Percentiles rank a stretch among this genome's conserved stretches.
Conservation (phyloP, 1,284 basidiomycete species). For the Rhodotorula sp. region DNA sequence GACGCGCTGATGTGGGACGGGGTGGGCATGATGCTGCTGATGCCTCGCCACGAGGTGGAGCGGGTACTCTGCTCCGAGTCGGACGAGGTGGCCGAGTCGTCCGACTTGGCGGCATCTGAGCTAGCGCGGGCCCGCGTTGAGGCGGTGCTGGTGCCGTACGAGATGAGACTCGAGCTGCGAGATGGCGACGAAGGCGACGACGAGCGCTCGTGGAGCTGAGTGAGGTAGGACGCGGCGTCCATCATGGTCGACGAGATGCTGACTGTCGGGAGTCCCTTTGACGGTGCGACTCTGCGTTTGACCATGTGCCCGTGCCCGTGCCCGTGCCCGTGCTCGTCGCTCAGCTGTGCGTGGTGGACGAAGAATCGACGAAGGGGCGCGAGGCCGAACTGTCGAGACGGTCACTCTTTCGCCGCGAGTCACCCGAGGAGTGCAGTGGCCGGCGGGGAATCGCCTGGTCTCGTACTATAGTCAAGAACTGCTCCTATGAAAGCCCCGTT, state of each 20-base stretch:
- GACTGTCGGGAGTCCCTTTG: conserved; percentile 21
- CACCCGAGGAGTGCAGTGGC: too few species aligned
- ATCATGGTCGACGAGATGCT: conserved; percentile 24
- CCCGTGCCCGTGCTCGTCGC: conserved; percentile 15
- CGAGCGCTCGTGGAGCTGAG: conserved; percentile 26
- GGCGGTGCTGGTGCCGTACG: conserved; percentile 22
- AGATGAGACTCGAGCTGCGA: conserved; percentile 34
- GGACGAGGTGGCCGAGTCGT: conserved; percentile 8
- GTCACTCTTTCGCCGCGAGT: too few species aligned
- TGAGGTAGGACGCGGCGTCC: conserved; percentile 36
- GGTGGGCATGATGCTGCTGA: conserved; percentile 34
- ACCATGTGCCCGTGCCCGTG: too few species aligned
- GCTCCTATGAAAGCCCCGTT: too few species aligned
- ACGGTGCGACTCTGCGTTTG: conserved; percentile 5
- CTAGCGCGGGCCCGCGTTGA: conserved; percentile 9
- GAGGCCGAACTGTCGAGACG: too few species aligned
- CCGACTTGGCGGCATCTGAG: conserved; percentile 25
- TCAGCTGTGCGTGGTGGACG: too few species aligned
- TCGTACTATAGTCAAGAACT: too few species aligned
- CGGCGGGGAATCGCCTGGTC: too few species aligned
- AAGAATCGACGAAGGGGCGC: too few species aligned
- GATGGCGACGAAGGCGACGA: conserved; percentile 20
- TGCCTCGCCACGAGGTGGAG: conserved; percentile 31
- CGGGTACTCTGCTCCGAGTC: conserved; percentile 24
- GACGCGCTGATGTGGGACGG: conserved; percentile 30